Evolutionary conservation across 306 rosid species (phyloP), one percentile per base, ranked within the genome.

Genomic region (Prunus mongolica): DNA sequence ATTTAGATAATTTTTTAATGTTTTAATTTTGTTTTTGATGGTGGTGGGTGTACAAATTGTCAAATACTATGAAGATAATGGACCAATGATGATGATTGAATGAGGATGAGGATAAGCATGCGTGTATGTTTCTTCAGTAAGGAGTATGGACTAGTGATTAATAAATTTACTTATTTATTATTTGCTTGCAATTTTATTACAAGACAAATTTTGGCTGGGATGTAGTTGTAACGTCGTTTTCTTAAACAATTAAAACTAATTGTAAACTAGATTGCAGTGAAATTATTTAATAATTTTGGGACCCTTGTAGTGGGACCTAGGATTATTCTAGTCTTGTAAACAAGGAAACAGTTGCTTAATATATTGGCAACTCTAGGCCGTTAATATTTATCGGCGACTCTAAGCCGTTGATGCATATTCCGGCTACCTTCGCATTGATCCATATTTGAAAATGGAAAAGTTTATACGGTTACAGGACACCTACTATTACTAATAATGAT

Each of bases 181-280:
- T 38, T 56, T 22, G 73, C 70, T 72, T 54, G 79, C 56, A 78
- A 79, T 74, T 7, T 28, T 16, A 68, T n/a, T 75, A 64, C 47
- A 45, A 44, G 12, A 5, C 28, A 6, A 22, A 7, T 52, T 47
- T 67, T 9, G 55, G 24, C 47, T 49, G 14, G 19, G 11, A 24
- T 22, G 57, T 15, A 47, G 75, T 64, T 71, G 58, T 30, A 49
- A 60, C 38, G 68, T 75, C 47, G 19, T 78, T 63, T 12, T 72
- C 62, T n/a, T 78, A 51, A 61, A 45, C 13, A 44, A 79, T 67
- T 38, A 38, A 38, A 38, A 38, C 44, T 38, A 38, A 38, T 38
- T 7, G 44, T 38, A 38, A 38, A 38, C 9, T 49, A 15, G 54
- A 49, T 49, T 14, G 19, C 54, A 13, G 54, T 13, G 54, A 49